These are phyloP conservation scores for Phytophthora pinifolia DNA, from an alignment of 352 stramenopile species.

Conservation along the genomic window DNA sequence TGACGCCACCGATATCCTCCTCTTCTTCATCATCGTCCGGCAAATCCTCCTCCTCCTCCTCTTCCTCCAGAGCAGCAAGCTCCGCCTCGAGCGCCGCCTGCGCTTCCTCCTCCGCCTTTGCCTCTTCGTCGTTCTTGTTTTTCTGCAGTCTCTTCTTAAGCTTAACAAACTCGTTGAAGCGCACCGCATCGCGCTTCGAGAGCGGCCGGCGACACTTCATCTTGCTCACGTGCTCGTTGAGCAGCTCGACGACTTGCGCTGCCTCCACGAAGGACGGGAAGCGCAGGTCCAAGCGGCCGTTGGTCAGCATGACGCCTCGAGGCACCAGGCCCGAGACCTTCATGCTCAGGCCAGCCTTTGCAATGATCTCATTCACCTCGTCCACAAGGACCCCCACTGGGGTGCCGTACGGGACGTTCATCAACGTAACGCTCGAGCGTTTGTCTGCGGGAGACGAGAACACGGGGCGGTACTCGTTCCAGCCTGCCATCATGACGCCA, in stretches of 20 bases:
- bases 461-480: constrained; percentile 80
- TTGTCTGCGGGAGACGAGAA: constrained; percentile 59
- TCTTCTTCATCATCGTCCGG: constrained; percentile 28
- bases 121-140: constrained; percentile 22
- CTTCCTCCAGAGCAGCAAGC: constrained; percentile 9
- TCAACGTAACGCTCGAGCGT: constrained; percentile 62
- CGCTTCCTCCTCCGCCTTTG: constrained; percentile 14
- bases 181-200: constrained; percentile 42
- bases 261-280: constrained; percentile 76
- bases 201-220: constrained; percentile 59
- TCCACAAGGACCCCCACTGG: constrained; percentile 55
- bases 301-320: constrained; percentile 67
- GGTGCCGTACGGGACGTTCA: constrained; percentile 80
- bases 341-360: constrained; percentile 46
- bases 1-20: constrained; percentile 13
- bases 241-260: constrained; percentile 67
- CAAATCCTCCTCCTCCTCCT: constrained; percentile 33
- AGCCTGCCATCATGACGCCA: constrained; percentile 85
- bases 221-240: constrained; percentile 48
- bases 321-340: constrained; percentile 58
- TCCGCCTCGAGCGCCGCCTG: background rate
- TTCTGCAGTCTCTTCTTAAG: constrained; percentile 40
- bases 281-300: constrained; percentile 70
- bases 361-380: constrained; percentile 60
- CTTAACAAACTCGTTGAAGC: constrained; percentile 41